Evolutionary conservation across 192 early-diverging fungal species (phyloP), one percentile per base, ranked within the genome.

Genomic region (Lunasporangiospora selenospora): DNA sequence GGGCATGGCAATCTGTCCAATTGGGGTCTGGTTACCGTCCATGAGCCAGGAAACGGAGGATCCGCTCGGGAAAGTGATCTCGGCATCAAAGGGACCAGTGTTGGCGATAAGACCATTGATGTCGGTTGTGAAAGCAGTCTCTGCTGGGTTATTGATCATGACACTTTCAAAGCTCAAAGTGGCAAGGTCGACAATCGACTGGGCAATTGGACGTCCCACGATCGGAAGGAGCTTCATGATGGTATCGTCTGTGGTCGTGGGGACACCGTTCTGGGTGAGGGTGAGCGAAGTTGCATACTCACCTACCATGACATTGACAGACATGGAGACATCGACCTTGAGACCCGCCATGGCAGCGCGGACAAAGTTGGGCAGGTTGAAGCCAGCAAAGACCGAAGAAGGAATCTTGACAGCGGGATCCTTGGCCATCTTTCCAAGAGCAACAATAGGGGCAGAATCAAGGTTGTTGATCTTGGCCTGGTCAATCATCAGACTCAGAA

Each of bases 161-260:
- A 70, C 62, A 23, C 51, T 62, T 2, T 40, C 37, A 32, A 80
- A 65, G 56, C 40, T 56, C 21, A 77, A 27, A 12, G 51, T 75
- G 23, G 76, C 62, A 9, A 55, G 56, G 40, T 67, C 63, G 36
- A 87, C 81, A 57, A 87, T 79, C 6, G 64, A 36, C 57, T 81
- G 80, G 10, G 83, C 85, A 62, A 87, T 80, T 10, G 85, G 85
- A 30, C 67, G 77, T 49, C 79, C 83, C 45, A 87, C 77, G 21
- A 82, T 58, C 34, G 83, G 79, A 23, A 84, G 77, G 30, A 87
- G 60, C 38, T 75, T 73, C 36, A 75, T 53, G 61, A 87, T 62
- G 18, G 79, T 75, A 24, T 59, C 53, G 54, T 87, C 85, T 3
- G 80, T 77, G 6, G 39, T 29, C 33, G 76, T 77, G 15, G 73